Percentiles rank a stretch among this genome's conserved stretches.
phyloP scores from a whole-genome alignment of 805 yeast species.

The baker's yeast (Saccharomyces cerevisiae) region DNA sequence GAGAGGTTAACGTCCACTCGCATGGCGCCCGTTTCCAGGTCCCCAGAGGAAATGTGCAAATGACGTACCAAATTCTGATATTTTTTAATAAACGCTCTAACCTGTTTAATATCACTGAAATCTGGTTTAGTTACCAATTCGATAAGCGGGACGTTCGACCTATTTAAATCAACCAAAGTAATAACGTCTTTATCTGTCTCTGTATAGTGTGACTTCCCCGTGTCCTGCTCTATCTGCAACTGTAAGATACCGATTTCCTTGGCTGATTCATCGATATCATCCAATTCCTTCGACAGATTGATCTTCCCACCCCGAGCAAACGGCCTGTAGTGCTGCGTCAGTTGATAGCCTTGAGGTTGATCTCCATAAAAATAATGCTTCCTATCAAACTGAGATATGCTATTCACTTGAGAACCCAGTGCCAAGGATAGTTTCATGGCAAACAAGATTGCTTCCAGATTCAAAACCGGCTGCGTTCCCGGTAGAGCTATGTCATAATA shows the following conservation, averaged over 20 bases:
- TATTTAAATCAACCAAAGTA: slow-evolving; percentile 64
- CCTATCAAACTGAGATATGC: slow-evolving; percentile 67
- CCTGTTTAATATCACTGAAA: slow-evolving; percentile 56
- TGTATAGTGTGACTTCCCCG: slow-evolving; percentile 65
- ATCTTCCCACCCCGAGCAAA: slow-evolving; percentile 62
- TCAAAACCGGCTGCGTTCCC: slow-evolving; percentile 82
- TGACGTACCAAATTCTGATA: slow-evolving; percentile 64
- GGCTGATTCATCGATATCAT: slow-evolving; percentile 39
- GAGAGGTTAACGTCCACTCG: slow-evolving; percentile 93
- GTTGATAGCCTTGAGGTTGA: slow-evolving; percentile 93
- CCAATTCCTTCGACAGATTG: slow-evolving; percentile 41
- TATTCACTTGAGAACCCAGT: slow-evolving; percentile 49
- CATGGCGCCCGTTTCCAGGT: slow-evolving; percentile 89
- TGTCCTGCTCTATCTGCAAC: slow-evolving; percentile 90
- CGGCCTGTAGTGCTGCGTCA: slow-evolving; percentile 83
- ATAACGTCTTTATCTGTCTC: slow-evolving; percentile 23
- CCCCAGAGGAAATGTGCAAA: slow-evolving; percentile 75
- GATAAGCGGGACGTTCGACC: slow-evolving; percentile 78
- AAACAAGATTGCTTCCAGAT: slow-evolving; percentile 59
- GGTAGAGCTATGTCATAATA: slow-evolving; percentile 83
- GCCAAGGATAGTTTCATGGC: slow-evolving; percentile 72
- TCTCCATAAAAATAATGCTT: slow-evolving; percentile 96
- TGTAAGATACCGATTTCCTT: slow-evolving; percentile 60
- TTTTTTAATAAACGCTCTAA: slow-evolving; percentile 71
- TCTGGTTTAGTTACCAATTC: slow-evolving; percentile 92